A percentile compares a stretch with the other conserved stretches of the same genome.
phyloP scores from a whole-genome alignment of 192 early-diverging fungal genomes.

The Coemansia sp. region DNA sequence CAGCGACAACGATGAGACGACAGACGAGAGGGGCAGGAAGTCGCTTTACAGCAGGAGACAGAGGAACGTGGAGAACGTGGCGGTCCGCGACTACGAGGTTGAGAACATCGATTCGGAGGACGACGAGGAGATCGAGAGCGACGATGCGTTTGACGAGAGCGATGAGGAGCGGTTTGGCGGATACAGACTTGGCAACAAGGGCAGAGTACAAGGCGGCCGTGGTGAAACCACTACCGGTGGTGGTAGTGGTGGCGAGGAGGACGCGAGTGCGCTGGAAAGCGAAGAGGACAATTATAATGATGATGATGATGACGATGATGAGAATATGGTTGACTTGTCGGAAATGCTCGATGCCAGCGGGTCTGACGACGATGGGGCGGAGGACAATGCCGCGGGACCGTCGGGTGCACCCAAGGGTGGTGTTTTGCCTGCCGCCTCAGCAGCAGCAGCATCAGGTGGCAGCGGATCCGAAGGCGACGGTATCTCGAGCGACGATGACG shows the following conservation, averaged over 20 bases:
- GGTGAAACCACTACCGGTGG: constrained; percentile 9
- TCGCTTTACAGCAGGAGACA: constrained; percentile 2
- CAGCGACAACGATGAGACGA: constrained; percentile 7
- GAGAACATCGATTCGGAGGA: constrained; percentile 81
- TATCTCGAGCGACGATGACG: constrained; percentile 20
- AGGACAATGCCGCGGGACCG: background rate
- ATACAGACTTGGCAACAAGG: constrained; percentile 57
- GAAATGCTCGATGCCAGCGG: constrained; percentile 59
- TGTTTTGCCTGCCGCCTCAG: constrained; percentile 21
- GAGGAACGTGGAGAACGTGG: constrained; percentile 29
- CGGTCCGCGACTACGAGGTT: constrained; percentile 62
- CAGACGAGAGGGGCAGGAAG: background rate
- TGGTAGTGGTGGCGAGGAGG: constrained; percentile 27
- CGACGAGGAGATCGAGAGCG: constrained; percentile 92
- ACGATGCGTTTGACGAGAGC: constrained; percentile 82
- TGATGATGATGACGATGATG: constrained; percentile 56
- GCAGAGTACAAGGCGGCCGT: constrained; percentile 16
- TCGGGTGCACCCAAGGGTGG: constrained; percentile 11
- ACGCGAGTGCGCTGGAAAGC: constrained; percentile 21
- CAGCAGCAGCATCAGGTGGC: constrained; percentile 14
- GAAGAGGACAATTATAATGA: constrained; percentile 49
- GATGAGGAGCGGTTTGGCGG: constrained; percentile 83
- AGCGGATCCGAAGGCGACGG: constrained; percentile 24
- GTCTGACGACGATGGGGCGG: constrained; percentile 20
- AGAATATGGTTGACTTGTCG: constrained; percentile 60